Percentiles rank a stretch among this genome's conserved stretches.
These are phyloP conservation scores for Middelhovenomyces tepae DNA, from an alignment of 805 yeast species.

Conservation along the genomic window DNA sequence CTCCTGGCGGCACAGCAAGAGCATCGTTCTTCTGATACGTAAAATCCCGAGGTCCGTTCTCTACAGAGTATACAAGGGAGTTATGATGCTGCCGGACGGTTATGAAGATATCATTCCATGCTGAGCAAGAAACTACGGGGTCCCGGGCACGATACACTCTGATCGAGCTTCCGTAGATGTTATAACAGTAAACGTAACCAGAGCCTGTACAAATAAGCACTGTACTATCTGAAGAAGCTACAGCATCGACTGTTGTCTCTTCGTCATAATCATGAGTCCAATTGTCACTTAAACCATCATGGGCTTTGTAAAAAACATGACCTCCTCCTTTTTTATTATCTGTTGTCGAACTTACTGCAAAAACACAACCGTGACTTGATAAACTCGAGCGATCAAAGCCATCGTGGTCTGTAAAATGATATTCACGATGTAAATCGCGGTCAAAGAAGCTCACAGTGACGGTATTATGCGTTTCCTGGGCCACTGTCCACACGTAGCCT, in stretches of 20 bases:
- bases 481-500: slow-evolving; percentile 78
- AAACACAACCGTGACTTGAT: slow-evolving; percentile 54
- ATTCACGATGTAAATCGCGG: slow-evolving; percentile 62
- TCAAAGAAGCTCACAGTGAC: slow-evolving; percentile 88
- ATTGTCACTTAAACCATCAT: slow-evolving; percentile 48
- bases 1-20: slow-evolving; percentile 28
- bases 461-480: slow-evolving; percentile 49
- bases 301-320: slow-evolving; percentile 55
- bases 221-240: slow-evolving; percentile 55
- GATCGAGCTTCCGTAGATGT: slow-evolving; percentile 64
- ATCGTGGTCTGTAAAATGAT: slow-evolving; percentile 71
- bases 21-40: slow-evolving; percentile 28
- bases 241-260: slow-evolving; percentile 54
- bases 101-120: slow-evolving; percentile 49
- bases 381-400: slow-evolving; percentile 70
- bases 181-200: slow-evolving; percentile 68
- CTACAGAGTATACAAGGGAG: slow-evolving; percentile 39
- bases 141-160: slow-evolving; percentile 48
- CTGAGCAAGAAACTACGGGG: slow-evolving; percentile 66
- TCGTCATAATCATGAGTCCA: slow-evolving; percentile 49
- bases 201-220: slow-evolving; percentile 62
- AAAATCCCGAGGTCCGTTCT: slow-evolving; percentile 30
- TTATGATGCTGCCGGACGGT: slow-evolving; percentile 37
- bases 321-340: slow-evolving; percentile 32
- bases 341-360: too few species aligned